Percentiles rank a stretch among this genome's conserved stretches.
These are phyloP conservation scores for Biscutella laevigata DNA, from an alignment of 441 rosid genomes.

Conservation along the genomic window DNA sequence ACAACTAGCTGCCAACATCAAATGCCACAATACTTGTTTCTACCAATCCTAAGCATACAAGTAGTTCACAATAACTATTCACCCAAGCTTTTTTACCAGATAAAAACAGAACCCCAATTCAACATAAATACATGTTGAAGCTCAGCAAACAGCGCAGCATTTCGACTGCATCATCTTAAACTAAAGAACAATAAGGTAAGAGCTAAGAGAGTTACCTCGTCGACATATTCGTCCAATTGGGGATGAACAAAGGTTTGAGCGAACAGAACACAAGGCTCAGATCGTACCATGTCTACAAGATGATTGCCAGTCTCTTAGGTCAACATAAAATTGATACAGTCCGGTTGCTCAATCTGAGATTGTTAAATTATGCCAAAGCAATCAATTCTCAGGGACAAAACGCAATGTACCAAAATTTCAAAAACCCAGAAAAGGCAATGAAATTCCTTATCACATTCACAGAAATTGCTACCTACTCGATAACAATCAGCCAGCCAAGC, in stretches of 20 bases:
- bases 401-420: neutral
- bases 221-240: slow-evolving; percentile 91
- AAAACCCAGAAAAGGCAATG: neutral
- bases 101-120: neutral
- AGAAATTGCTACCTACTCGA: neutral
- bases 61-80: neutral
- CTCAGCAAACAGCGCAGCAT: neutral
- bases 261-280: slow-evolving; percentile 87
- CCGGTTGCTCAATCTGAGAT: slow-evolving; percentile 8
- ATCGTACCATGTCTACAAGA: slow-evolving; percentile 56
- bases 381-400: neutral
- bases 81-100: neutral
- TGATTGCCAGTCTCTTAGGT: neutral
- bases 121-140: neutral
- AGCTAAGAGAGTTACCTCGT: slow-evolving; percentile 52
- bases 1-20: neutral
- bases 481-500: neutral
- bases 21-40: slow-evolving; percentile 8
- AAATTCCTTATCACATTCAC: neutral
- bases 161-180: neutral
- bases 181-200: neutral
- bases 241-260: slow-evolving; percentile 91
- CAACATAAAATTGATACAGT: slow-evolving; percentile 1
- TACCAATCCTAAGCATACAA: neutral
- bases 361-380: neutral